These are phyloP conservation scores for Mucor indicus DNA, from an alignment of 371 early-diverging fungal species.

Conservation along the genomic window DNA sequence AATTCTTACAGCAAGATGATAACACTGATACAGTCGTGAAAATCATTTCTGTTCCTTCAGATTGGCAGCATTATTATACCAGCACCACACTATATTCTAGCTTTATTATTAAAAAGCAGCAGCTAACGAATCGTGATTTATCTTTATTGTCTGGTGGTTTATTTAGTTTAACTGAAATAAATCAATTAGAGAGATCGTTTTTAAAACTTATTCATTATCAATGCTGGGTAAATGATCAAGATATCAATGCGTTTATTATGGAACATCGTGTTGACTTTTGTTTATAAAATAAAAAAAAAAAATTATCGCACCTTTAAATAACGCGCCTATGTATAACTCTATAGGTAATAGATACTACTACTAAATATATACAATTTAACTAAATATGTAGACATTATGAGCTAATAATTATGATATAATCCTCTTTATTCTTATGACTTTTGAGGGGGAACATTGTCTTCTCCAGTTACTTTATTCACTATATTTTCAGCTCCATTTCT, in stretches of 20 bases:
- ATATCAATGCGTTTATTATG: conserved; percentile 25
- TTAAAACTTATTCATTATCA: conserved; percentile 36
- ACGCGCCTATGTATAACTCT: no score
- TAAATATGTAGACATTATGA: no score
- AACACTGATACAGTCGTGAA: conserved; percentile 7
- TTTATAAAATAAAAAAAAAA: conserved; percentile 21
- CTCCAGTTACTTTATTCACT: conserved; percentile 3
- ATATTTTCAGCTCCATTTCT: conserved; percentile 4
- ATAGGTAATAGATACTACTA: no score
- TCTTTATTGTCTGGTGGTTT: conserved; percentile 33
- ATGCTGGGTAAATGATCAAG: conserved; percentile 40
- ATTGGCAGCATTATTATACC: conserved; percentile 10
- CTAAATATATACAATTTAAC: no score
- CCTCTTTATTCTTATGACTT: no score
- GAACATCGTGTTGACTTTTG: conserved; percentile 31
- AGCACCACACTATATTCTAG: conserved; percentile 36
- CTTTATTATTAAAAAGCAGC: conserved; percentile 49
- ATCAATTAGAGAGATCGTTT: conserved; percentile 37
- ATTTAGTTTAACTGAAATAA: conserved; percentile 31
- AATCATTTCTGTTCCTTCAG: conserved; percentile 1
- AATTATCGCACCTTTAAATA: no score
- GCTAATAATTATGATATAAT: no score
- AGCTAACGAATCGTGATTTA: conserved; percentile 31
- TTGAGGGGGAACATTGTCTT: no score
- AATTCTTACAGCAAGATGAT: conserved; percentile 29